Base-by-base conservation (phyloP, 1,284 basidiomycete genomes). In the Testicularia cyperi region DNA sequence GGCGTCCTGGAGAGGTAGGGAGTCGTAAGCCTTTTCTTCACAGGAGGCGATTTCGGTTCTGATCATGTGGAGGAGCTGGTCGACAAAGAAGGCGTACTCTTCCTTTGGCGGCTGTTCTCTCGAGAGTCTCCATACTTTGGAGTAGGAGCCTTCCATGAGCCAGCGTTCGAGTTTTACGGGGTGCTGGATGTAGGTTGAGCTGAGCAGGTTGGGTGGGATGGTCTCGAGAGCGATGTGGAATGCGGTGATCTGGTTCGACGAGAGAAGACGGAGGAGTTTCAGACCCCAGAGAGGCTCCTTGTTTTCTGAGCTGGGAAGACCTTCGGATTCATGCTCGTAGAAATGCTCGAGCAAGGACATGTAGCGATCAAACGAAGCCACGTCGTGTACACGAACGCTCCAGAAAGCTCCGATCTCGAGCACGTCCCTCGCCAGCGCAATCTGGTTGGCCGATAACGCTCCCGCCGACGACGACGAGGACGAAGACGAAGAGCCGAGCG, bases 181-280 rank as follows among this genome's bases (percentile, higher is more conserved):
- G 48, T 75, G 64, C 29, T 74, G 70, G 26, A 77, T 42, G 45
- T 61, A 77, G 2, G 44, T 51, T 24, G 57, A 65, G 14, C 47
- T 31, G 16, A 74, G 65, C 7, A 76, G 39, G 13, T 41, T 44
- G 9, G 57, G 34, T 0, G 77, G 70, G 16, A 98, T 83, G n/a
- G 89, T 88, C 78, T 99, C 95, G 47, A 99, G 84, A n/a, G 90
- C 86, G n/a, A 91, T 95, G 78, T 99, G 95, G 81, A 98, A 98
- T 74, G 94, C 88, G 30, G 94, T 90, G 74, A 97, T 95, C 72
- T 90, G 86, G 78, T 96, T 97, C 78, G 94, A 90, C 1, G 90
- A 91, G 61, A 99, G 85, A 52, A 96, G 84, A 20, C 90, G 88
- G 65, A 98, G 88, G 73, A 99, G 87, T 72, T 94, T 88, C 19